Base-by-base conservation (phyloP, 2,329 filamentous ascomycete species). In the Fusarium penzigii region DNA sequence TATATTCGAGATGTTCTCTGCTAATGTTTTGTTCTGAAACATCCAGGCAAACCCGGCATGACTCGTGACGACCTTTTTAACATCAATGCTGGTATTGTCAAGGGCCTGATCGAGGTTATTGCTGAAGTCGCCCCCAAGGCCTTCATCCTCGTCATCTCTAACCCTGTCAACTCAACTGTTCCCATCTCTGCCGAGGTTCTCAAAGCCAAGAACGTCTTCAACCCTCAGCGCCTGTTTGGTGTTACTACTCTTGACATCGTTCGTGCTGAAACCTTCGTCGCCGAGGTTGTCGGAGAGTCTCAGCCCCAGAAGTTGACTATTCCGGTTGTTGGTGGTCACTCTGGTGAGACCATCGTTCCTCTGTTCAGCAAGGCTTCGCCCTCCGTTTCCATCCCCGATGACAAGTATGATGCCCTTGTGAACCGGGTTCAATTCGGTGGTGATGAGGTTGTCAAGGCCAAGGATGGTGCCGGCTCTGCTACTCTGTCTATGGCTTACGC, bases 11-110 rank as follows among this genome's bases (percentile, higher is more conserved):
- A 52, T 50, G 47, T 45, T 46, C 50, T 50, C 41, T 43, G 51
- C 55, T 44, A 25, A 25, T 25, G 5, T 25, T 25, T 4, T 25
- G 7, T 25, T 25, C 7, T 25, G 7, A 25, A 25, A 25, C 20
- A 7, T 25, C 47, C 61, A 97, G 93, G 93, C 78, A 97, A 97
- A 84, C 94, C 94, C 67, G 94, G 94, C 69, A 99, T 99, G 94
- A 97, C 90, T 75, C 92, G 94, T 79, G 94, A 99, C 69, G 94
- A 97, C 72, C 90, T 99, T 54, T 99, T 99, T 89, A 97, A 97
- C 80, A 96, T 97, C 83, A 99, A 99, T 75, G 94, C 94, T 56
- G 90, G 92, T 68, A 99, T 99, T 70, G 94, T 99, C 71, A 91
- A 94, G 78, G 92, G 90, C 65, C 83, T 99, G 64, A 88, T 95